phyloP scores from a whole-genome alignment of 1,284 basidiomycete species.

The Malassezia nana region DNA sequence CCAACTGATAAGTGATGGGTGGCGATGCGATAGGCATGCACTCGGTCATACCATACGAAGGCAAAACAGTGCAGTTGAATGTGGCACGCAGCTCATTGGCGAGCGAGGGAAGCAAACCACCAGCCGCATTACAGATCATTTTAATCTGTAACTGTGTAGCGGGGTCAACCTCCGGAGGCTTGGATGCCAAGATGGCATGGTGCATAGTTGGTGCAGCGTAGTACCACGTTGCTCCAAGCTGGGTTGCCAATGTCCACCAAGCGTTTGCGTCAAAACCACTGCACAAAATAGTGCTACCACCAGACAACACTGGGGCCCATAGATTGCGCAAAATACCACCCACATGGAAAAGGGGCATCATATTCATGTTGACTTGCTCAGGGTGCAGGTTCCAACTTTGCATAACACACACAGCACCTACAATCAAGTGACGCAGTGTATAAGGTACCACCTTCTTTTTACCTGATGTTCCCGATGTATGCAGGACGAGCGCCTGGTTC shows the following conservation, averaged over 20 bases:
- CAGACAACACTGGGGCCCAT: conserved; percentile 45
- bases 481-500: conserved; percentile 44
- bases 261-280: conserved; percentile 45
- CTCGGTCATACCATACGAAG: conserved; percentile 48
- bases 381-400: conserved; percentile 43
- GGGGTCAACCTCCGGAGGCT: conserved; percentile 37
- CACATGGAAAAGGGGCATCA: conserved; percentile 49
- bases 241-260: conserved; percentile 44
- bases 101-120: conserved; percentile 45
- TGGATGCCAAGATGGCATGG: conserved; percentile 45
- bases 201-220: conserved; percentile 49
- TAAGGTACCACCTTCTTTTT: conserved; percentile 48
- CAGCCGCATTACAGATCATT: conserved; percentile 48
- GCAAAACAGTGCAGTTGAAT: conserved; percentile 42
- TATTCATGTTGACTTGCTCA: conserved; percentile 48
- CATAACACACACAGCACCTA: conserved; percentile 46
- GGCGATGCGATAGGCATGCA: conserved; percentile 49
- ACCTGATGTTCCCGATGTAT: conserved; percentile 47
- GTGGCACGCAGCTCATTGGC: conserved; percentile 46
- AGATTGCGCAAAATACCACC: conserved; percentile 47
- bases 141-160: conserved; percentile 36
- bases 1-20: conserved; percentile 45
- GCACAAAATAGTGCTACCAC: conserved; percentile 46
- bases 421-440: conserved; percentile 45
- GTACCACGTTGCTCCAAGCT: conserved; percentile 48